Base-by-base conservation (phyloP, 495 filamentous ascomycete genomes). In the Penicillium manginii region DNA sequence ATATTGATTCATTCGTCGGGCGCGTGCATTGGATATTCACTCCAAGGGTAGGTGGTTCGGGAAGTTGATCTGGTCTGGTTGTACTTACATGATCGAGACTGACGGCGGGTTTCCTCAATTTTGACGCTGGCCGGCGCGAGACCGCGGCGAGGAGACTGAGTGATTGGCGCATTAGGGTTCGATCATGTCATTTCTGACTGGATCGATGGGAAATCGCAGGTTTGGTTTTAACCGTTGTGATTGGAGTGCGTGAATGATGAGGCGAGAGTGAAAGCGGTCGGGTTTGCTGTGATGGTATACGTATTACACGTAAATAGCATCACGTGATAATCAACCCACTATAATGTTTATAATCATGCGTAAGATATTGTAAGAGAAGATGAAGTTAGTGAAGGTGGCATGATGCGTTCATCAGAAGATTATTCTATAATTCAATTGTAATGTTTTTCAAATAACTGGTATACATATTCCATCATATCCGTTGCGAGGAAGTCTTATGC, bases 41-140 rank as follows among this genome's bases (percentile, higher is more conserved):
- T 2, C 40, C 40, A n/a, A n/a, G 35, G 26, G 26, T 29, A 8
- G 26, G 6, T 29, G 9, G 26, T 29, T 8, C 26, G 26, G 35
- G 9, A 14, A n/a, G 35, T 3, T 37, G 35, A 37, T 37, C 33
- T 37, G 10, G 10, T 37, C 33, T 39, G 9, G 9, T 37, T 26
- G 45, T 47, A 65, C 73, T 63, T 46, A 78, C 76, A 70, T 78
- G 76, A 49, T 78, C 76, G 31, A 78, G 57, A 57, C 74, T 67
- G 56, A 78, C 54, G 7, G 73, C 57, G 9, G 76, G 73, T 50
- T 77, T 78, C 57, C 58, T 75, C 49, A 77, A 65, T 55, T 67
- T 73, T 23, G 74, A 76, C 9, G 71, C 56, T 54, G 59, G 65
- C 29, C 54, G 43, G 53, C 64, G 67, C 15, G 73, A 64, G 17